Base-by-base conservation (phyloP, 164 flowering plant species). In the Dillenia turbinata region DNA sequence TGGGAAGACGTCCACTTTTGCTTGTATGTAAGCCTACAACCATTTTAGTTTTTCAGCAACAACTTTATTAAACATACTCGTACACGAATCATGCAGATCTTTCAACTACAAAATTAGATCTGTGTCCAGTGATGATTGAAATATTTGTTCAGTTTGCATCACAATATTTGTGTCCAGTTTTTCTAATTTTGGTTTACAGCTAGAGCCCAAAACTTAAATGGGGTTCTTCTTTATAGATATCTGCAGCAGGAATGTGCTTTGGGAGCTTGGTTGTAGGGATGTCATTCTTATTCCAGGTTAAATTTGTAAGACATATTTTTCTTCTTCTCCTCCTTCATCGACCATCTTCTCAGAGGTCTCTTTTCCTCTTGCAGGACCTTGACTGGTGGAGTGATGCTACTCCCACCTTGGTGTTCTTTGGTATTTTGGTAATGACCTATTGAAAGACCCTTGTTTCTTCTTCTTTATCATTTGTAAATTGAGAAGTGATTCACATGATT, bases 191-290 rank as follows among this genome's bases (percentile, higher is more conserved):
- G 22, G 22, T 19, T 19, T 19, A 8, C 43, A 44, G n/a, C 16
- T 10, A 5, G 26, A n/a, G 12, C 7, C 16, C 5, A 9, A 49
- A 50, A 11, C 62, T 19, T 60, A 46, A 66, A 47, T 1, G 63
- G 22, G 22, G 13, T 22, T 57, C 49, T 17, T 55, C 12, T 54
- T 66, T 62, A 14, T 77, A 87, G 97, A 72, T 81, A 49, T 88
- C 97, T 61, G 89, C 88, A 14, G 79, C 82, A 3, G 97, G 97
- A 68, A 84, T 91, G 54, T 88, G 90, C 79, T 68, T 91, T 67
- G 97, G 96, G 59, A 84, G 93, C 75, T 72, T 84, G 62, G 66
- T 85, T 12, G 66, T 71, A 9, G 93, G 76, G 52, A 12, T 82
- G 26, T 85, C 97, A 60, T 91, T 81, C 72, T 66, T 83, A 57